Evolutionary conservation across 2,329 filamentous ascomycete genomes (phyloP).

Genomic region (Thielaviopsis ethacetica): DNA sequence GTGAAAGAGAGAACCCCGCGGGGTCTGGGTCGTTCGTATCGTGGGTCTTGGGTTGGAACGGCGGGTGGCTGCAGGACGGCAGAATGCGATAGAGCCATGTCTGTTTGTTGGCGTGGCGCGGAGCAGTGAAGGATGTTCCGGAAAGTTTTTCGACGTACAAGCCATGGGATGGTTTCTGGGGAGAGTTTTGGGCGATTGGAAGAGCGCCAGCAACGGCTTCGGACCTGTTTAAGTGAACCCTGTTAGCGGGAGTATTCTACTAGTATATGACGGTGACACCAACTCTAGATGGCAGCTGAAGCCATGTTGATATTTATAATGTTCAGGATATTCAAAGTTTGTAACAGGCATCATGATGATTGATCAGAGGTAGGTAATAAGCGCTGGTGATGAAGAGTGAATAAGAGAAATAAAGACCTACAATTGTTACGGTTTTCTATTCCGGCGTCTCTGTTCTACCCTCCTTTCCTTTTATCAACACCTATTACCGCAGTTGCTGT

Average conservation of each 20-base stretch:
- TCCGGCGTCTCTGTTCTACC: too few species aligned
- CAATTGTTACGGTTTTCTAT: not conserved
- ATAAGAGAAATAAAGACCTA: too few species aligned
- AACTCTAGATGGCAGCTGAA: constrained; percentile 67
- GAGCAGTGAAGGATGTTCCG: constrained; percentile 55
- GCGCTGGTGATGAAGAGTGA: not conserved
- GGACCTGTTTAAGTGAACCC: constrained; percentile 30
- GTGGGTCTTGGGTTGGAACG: constrained; percentile 29
- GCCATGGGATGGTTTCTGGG: constrained; percentile 62
- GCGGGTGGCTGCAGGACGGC: constrained; percentile 45
- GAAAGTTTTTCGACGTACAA: constrained; percentile 72
- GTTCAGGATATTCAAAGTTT: constrained; percentile 30
- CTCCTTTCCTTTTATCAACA: too few species aligned
- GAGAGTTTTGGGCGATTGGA: constrained; percentile 62
- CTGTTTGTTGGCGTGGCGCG: constrained; percentile 51
- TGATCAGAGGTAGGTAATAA: not conserved
- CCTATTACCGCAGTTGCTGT: too few species aligned
- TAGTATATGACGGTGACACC: constrained; percentile 16
- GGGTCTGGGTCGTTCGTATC: constrained; percentile 12
- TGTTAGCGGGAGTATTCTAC: not conserved
- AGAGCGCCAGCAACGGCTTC: constrained; percentile 62
- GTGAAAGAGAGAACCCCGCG: constrained; percentile 17
- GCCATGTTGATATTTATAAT: constrained; percentile 63
- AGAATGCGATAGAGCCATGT: constrained; percentile 57
- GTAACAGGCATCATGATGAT: constrained; percentile 30